Evolutionary conservation across 2,329 filamentous ascomycete genomes (phyloP), one percentile per base, ranked within the genome.

Genomic region (Lecanicillium sp.): DNA sequence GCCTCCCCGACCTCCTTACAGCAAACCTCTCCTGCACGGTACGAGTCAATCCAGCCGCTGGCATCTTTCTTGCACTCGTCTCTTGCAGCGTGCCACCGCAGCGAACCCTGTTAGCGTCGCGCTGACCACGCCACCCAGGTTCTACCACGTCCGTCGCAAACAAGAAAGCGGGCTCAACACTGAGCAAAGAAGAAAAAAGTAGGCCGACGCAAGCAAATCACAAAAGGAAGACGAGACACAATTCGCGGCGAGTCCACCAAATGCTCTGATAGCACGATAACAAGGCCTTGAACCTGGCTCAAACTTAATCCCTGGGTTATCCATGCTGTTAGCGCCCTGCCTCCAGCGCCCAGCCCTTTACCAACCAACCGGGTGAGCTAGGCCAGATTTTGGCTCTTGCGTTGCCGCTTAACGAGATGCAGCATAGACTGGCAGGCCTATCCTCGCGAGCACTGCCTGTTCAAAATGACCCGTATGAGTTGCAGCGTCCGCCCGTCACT

Each of bases 71-170:
- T n/a, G n/a, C n/a, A n/a, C n/a, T n/a, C n/a, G 19, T 10, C 19
- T 32, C 6, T 10, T 39, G 35, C 17, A 24, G 32, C 11, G 32
- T 37, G 32, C 23, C 19, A 24, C 42, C 21, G 42, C 23, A 29
- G 17, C 10, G 14, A 37, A 39, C 33, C 44, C 35, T 47, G 27
- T 33, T 47, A 45, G 43, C 44, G 44, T 39, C 26, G n/a, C 11
- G 32, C 33, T 17, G 33, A 24, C n/a, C n/a, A n/a, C n/a, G n/a
- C n/a, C n/a, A n/a, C 33, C 24, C 33, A 30, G 24, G 33, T 40
- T 47, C 36, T 39, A 40, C 44, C 8, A 47, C 44, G 23, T 47
- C 44, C 44, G 44, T 47, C 44, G 44, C 35, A 46, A 46, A 5
- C 23, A 23, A 37, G 27, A 19, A 17, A 12, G 21, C 35, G 23